These are phyloP conservation scores for Graphium sp. DNA, from an alignment of 2,329 filamentous ascomycete species.

Conservation along the genomic window DNA sequence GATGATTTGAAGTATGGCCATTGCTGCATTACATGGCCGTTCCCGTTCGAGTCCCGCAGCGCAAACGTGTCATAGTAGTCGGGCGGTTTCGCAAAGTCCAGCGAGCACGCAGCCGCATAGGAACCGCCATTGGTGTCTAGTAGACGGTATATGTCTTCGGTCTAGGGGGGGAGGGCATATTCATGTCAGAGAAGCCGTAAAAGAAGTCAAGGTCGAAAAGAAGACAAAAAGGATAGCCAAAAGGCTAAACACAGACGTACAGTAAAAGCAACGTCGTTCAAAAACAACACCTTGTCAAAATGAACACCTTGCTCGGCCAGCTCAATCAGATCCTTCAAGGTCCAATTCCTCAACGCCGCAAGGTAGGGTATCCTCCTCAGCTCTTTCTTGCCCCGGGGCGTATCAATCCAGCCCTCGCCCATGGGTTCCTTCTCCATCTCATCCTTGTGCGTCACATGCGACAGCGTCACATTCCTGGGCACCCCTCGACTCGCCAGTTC, in stretches of 20 bases:
- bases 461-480: slow-evolving; percentile 34
- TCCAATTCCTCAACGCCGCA: slow-evolving; percentile 44
- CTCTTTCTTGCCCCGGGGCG: slow-evolving; percentile 32
- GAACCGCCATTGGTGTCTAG: slow-evolving; percentile 38
- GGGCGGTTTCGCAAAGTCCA: slow-evolving; percentile 39
- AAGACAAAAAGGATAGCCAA: background rate
- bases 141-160: slow-evolving; percentile 35
- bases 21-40: slow-evolving; percentile 30
- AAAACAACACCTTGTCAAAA: slow-evolving; percentile 42
- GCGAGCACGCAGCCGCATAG: slow-evolving; percentile 44
- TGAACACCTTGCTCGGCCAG: slow-evolving; percentile 28
- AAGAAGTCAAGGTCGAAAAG: background rate
- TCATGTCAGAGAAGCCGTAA: background rate
- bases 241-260: slow-evolving; percentile 16
- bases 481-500: slow-evolving; percentile 35
- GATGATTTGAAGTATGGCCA: slow-evolving; percentile 42
- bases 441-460: slow-evolving; percentile 40
- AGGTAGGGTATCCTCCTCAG: slow-evolving; percentile 54
- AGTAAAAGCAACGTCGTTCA: slow-evolving; percentile 48
- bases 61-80: slow-evolving; percentile 47
- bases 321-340: slow-evolving; percentile 39
- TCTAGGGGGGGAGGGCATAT: too few relatives aligned
- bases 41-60: slow-evolving; percentile 33
- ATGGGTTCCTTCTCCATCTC: slow-evolving; percentile 26
- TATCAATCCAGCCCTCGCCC: slow-evolving; percentile 45